Evolutionary conservation across 345 rosid genomes (phyloP).

Genomic region (Diplotaxis tenuifolia): DNA sequence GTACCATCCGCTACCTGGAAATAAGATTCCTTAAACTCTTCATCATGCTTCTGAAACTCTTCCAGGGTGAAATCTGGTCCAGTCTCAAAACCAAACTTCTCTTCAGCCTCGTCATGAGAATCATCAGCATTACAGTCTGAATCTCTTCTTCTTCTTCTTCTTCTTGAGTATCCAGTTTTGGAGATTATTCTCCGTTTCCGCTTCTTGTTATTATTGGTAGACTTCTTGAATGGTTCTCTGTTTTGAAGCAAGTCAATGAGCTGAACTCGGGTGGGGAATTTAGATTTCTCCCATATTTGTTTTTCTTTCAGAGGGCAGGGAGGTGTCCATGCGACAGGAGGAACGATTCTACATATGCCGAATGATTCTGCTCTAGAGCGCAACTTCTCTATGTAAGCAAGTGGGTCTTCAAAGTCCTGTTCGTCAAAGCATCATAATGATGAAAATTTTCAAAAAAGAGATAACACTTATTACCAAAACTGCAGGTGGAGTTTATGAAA

Average conservation of each 20-base stretch:
- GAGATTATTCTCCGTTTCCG: constrained; percentile 64
- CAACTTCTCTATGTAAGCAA: constrained; percentile 80
- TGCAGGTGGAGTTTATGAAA: neutral
- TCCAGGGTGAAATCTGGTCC: constrained; percentile 85
- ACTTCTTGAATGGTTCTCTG: constrained; percentile 79
- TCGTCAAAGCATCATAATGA: constrained; percentile 13
- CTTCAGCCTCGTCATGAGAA: constrained; percentile 54
- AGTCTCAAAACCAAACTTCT: constrained; percentile 78
- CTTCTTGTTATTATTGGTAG: constrained; percentile 58
- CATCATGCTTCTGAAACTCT: constrained; percentile 70
- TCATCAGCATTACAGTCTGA: constrained; percentile 51
- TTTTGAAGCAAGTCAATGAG: constrained; percentile 87
- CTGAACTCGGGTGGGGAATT: constrained; percentile 86
- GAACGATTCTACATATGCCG: constrained; percentile 95
- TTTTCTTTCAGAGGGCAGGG: constrained; percentile 72
- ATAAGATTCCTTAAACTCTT: constrained; percentile 60
- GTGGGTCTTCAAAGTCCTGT: constrained; percentile 92
- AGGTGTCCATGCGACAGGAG: constrained; percentile 85
- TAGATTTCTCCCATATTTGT: constrained; percentile 62
- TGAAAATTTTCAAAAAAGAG: neutral
- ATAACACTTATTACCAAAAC: constrained; percentile 3
- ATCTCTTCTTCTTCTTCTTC: constrained; percentile 45
- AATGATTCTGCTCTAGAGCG: constrained; percentile 69
- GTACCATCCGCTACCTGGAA: constrained; percentile 50
- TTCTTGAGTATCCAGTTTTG: constrained; percentile 51